Conservation (phyloP, 306 rosid genomes). For the Inga leiocalycina region DNA sequence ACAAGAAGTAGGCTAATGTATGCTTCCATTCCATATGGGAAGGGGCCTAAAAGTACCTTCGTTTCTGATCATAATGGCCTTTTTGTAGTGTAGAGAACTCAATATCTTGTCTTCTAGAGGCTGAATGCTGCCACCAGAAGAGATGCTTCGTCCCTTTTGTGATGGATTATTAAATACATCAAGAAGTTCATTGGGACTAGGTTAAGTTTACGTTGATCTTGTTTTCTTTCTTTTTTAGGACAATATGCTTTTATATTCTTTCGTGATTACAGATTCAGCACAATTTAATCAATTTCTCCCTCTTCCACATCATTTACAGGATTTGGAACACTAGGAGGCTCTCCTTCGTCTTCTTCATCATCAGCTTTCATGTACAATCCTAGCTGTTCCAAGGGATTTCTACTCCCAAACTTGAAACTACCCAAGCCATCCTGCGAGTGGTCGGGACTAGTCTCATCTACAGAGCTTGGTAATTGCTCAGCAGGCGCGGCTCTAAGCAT, state of each 20-base stretch:
- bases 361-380: constrained; percentile 81
- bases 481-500: constrained; percentile 69
- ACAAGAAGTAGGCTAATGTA: neutral
- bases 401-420: constrained; percentile 69
- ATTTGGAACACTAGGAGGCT: constrained; percentile 49
- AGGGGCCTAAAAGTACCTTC: neutral
- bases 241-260: constrained; percentile 18
- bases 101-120: constrained; percentile 2
- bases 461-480: constrained; percentile 65
- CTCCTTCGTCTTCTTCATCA: constrained; percentile 82
- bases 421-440: constrained; percentile 70
- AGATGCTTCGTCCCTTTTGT: constrained; percentile 10
- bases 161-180: constrained; percentile 12
- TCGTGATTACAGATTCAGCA: constrained; percentile 28
- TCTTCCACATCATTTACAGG: constrained; percentile 75
- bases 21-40: neutral
- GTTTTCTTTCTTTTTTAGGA: neutral
- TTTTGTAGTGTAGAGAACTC: neutral
- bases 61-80: neutral
- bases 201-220: constrained; percentile 33
- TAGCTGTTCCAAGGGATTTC: constrained; percentile 76
- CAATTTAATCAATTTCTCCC: constrained; percentile 76
- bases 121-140: constrained; percentile 19
- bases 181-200: constrained; percentile 18
- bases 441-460: constrained; percentile 74